Percentiles rank a stretch among this genome's conserved stretches.
Evolutionary conservation across 331 rosid genomes (phyloP).

Genomic region (Rosa hybrid): DNA sequence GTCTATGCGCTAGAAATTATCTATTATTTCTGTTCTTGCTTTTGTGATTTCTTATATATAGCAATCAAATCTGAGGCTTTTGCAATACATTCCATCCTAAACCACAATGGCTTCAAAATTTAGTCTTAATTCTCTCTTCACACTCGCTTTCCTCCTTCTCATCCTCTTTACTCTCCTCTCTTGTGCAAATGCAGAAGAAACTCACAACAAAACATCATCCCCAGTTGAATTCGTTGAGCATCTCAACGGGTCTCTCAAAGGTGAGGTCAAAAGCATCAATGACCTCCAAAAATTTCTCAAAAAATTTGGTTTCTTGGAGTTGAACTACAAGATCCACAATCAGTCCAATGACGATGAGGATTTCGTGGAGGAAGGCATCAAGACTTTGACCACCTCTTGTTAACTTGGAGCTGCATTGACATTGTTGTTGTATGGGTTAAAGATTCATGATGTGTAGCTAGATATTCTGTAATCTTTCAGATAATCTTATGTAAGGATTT

Average conservation of each 20-base stretch:
- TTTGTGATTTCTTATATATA: neutral
- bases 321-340: neutral
- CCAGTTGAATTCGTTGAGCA: slow-evolving; percentile 19
- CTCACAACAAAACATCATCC: neutral
- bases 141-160: neutral
- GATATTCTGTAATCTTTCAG: neutral
- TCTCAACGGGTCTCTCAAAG: slow-evolving; percentile 28
- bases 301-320: neutral
- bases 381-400: neutral
- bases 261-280: neutral
- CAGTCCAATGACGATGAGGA: neutral
- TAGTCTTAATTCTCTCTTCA: neutral
- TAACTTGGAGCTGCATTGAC: neutral
- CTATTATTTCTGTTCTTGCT: no score
- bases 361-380: neutral
- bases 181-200: neutral
- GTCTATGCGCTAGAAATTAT: no score
- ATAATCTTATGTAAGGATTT: neutral
- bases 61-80: neutral
- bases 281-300: neutral
- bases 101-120: slow-evolving; percentile 18
- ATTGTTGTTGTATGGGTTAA: neutral
- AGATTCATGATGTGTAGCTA: neutral
- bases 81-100: neutral
- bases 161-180: neutral